Evolutionary conservation across 441 rosid species (phyloP).

Genomic region (Sinapis alba): DNA sequence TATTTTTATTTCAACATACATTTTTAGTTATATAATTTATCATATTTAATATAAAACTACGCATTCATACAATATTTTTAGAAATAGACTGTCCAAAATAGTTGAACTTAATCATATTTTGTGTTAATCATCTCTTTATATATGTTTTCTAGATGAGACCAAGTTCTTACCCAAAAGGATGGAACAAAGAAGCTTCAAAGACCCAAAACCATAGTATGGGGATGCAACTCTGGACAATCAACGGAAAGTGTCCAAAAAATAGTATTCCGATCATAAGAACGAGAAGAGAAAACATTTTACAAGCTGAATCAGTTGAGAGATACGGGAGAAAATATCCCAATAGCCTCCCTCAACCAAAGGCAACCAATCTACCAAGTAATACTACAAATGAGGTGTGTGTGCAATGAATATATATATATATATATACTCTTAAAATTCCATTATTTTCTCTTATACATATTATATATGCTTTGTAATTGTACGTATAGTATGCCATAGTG

Average conservation of each 20-base stretch:
- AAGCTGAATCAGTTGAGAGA: not conserved
- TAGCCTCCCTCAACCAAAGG: not conserved
- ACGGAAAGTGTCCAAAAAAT: not conserved
- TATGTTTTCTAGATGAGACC: not conserved
- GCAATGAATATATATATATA: not conserved
- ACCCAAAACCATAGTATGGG: not conserved
- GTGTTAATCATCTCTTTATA: not conserved
- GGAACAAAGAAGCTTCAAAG: not conserved
- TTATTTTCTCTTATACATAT: not conserved
- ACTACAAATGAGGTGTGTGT: not conserved
- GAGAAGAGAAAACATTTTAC: not conserved
- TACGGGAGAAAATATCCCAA: not conserved
- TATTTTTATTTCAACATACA: not conserved
- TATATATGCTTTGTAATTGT: not conserved
- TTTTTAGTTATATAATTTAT: not conserved
- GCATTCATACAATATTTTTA: not conserved
- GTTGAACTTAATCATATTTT: not conserved
- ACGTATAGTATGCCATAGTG: not conserved
- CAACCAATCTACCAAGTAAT: not conserved
- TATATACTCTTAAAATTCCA: not conserved
- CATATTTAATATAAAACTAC: not conserved
- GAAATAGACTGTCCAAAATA: not conserved
- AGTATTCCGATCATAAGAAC: not conserved
- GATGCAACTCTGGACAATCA: conserved; percentile 5
- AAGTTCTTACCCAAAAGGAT: not conserved